A percentile compares a stretch with the other conserved stretches of the same genome.
phyloP scores from a whole-genome alignment of 2,329 filamentous ascomycete species.

The Colletotrichum gigasporum region DNA sequence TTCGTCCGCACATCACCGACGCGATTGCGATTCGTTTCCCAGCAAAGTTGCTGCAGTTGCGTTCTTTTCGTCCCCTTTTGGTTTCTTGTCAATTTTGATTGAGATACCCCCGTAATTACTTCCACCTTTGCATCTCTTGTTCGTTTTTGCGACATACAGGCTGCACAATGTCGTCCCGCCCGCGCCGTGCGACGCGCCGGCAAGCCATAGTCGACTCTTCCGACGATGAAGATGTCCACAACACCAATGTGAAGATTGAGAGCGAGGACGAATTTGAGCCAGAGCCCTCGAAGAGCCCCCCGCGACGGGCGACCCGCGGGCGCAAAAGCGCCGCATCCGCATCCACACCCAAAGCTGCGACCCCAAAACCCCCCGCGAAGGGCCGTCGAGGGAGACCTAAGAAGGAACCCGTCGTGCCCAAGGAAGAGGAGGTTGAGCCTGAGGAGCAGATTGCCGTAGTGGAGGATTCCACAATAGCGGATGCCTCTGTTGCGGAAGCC shows the following conservation, averaged over 20 bases:
- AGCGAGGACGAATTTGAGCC: constrained; percentile 85
- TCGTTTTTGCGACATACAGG: neutral
- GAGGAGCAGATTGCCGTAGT: too few species aligned
- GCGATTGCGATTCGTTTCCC: neutral
- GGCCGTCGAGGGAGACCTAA: constrained; percentile 50
- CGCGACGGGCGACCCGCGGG: constrained; percentile 57
- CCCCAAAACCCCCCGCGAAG: constrained; percentile 41
- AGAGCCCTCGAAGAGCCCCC: constrained; percentile 66
- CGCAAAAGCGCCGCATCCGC: constrained; percentile 56
- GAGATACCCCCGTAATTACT: constrained; percentile 15
- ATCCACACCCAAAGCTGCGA: constrained; percentile 48
- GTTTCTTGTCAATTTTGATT: constrained; percentile 16
- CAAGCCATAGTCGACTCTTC: constrained; percentile 83
- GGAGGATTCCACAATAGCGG: too few species aligned
- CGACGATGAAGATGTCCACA: constrained; percentile 73
- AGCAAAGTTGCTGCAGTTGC: neutral
- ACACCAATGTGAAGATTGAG: constrained; percentile 59
- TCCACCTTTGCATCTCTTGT: neutral
- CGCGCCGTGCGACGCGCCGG: constrained; percentile 67
- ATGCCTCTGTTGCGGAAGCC: too few species aligned
- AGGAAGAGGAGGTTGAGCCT: neutral
- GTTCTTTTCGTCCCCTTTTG: neutral
- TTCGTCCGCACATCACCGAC: constrained; percentile 15
- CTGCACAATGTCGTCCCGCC: constrained; percentile 39
- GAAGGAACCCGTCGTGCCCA: constrained; percentile 41